phyloP scores from a whole-genome alignment of 176 grass and related monocot genomes.

The Hordeum marinum region DNA sequence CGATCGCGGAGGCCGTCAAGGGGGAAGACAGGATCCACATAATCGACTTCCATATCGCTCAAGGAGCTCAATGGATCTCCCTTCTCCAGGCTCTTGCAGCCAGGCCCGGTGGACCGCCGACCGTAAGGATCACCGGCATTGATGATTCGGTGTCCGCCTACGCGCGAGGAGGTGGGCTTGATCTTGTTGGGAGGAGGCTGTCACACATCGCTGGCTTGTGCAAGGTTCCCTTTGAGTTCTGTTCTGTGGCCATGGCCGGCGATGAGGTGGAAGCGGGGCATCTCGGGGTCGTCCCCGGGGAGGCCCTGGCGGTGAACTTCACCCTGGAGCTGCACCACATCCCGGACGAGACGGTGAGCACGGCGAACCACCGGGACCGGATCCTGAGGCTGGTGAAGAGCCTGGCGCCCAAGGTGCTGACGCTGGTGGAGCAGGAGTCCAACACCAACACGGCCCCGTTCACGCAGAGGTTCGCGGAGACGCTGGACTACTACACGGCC shows the following conservation, averaged over 20 bases:
- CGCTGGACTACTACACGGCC: conserved; percentile 81
- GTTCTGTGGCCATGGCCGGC: conserved; percentile 32
- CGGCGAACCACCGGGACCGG: conserved; percentile 71
- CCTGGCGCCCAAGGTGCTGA: conserved; percentile 74
- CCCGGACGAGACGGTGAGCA: conserved; percentile 84
- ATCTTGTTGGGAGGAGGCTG: conserved; percentile 66
- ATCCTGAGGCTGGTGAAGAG: conserved; percentile 73
- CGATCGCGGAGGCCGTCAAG: conserved; percentile 73
- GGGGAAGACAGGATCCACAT: conserved; percentile 83
- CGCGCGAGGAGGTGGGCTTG: conserved; percentile 69
- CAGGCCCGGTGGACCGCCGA: conserved; percentile 61
- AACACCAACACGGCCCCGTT: conserved; percentile 92
- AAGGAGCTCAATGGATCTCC: conserved; percentile 80
- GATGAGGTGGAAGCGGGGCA: conserved; percentile 51
- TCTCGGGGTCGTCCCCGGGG: conserved; percentile 48
- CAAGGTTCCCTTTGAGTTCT: conserved; percentile 90
- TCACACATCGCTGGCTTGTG: conserved; percentile 59
- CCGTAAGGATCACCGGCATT: conserved; percentile 71
- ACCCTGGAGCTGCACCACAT: conserved; percentile 86
- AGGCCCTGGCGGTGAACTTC: conserved; percentile 84
- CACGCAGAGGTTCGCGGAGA: conserved; percentile 62
- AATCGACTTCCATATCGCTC: conserved; percentile 92
- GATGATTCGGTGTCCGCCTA: conserved; percentile 80
- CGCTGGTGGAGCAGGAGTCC: conserved; percentile 84
- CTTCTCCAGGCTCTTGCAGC: conserved; percentile 81